These are phyloP conservation scores for Penicillium sp. DNA, from an alignment of 2,329 filamentous ascomycete species.

Conservation along the genomic window DNA sequence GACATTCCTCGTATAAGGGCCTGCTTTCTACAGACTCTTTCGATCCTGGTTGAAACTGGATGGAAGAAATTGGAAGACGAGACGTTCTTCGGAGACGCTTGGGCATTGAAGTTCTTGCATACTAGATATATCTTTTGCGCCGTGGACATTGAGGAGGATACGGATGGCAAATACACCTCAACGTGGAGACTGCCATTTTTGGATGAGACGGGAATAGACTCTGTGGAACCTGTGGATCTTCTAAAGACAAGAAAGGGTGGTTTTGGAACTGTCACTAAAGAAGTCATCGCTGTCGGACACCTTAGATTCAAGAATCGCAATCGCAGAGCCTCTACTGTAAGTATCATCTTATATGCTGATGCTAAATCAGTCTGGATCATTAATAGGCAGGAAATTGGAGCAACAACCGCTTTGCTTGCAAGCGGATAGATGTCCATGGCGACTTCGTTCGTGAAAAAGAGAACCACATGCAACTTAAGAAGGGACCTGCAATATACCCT, in stretches of 20 bases:
- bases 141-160: neutral
- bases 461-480: conserved; percentile 11
- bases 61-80: neutral
- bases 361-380: neutral
- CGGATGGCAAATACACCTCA: neutral
- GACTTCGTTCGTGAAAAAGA: conserved; percentile 21
- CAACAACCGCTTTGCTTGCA: conserved; percentile 14
- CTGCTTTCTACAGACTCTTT: conserved; percentile 1
- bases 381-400: neutral
- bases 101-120: neutral
- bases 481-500: conserved; percentile 11
- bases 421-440: conserved; percentile 9
- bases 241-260: neutral
- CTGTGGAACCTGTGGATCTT: too few species aligned
- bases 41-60: neutral
- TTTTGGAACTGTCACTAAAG: conserved; percentile 8
- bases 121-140: neutral
- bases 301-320: neutral
- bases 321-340: neutral
- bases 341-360: too few species aligned
- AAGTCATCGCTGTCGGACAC: neutral
- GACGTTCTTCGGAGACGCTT: neutral
- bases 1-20: neutral
- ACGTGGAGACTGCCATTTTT: conserved; percentile 8
- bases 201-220: neutral